Conservation (phyloP, 1,284 basidiomycete genomes). For the Cryptococcus sp. region DNA sequence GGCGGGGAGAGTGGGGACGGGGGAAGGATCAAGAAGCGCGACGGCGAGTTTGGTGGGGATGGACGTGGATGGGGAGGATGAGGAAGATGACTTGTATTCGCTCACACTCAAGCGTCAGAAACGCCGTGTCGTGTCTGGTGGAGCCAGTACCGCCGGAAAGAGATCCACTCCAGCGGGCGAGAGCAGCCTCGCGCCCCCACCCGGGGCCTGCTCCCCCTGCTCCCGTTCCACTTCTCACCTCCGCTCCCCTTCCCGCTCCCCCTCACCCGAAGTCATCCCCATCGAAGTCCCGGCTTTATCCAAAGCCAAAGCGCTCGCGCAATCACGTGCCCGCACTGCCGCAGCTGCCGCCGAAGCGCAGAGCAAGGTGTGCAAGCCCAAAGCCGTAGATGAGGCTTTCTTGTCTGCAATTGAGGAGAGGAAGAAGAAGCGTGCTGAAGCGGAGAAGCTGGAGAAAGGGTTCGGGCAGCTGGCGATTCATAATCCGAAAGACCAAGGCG, state of each 20-base stretch:
- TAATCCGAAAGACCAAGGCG: conserved; percentile 56
- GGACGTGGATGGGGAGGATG: conserved; percentile 32
- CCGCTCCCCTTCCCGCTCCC: no score
- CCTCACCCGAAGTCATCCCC: no score
- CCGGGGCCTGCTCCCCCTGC: not conserved
- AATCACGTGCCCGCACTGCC: no score
- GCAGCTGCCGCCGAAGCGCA: no score
- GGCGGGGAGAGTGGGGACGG: not conserved
- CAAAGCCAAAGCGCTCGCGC: no score
- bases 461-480: conserved; percentile 77
- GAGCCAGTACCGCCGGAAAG: conserved; percentile 2
- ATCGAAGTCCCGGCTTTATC: no score
- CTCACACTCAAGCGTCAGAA: conserved; percentile 7
- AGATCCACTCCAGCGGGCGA: no score
- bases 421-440: no score
- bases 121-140: not conserved
- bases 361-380: no score
- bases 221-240: not conserved
- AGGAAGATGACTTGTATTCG: conserved; percentile 23
- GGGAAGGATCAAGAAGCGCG: not conserved
- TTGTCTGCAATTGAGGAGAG: no score
- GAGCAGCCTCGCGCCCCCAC: conserved; percentile 1
- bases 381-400: no score
- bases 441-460: conserved; percentile 72
- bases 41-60: conserved; percentile 9